Evolutionary conservation across 2,329 filamentous ascomycete genomes (phyloP), one percentile per base, ranked within the genome.

Genomic region (Aureobasidium sp.): DNA sequence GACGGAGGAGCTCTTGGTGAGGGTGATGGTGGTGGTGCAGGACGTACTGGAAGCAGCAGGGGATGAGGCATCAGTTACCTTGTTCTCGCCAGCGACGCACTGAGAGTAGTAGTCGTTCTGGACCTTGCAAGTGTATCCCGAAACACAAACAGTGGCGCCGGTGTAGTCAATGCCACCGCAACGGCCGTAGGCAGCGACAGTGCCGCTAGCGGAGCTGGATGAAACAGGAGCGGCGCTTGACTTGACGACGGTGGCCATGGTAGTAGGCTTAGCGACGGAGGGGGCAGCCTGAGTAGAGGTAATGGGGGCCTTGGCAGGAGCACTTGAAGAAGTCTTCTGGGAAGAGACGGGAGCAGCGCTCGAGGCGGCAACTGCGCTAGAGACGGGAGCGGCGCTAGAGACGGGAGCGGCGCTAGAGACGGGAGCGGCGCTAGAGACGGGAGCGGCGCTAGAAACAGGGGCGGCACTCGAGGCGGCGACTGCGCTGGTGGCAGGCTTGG

Each of bases 41-140:
- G 58, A 55, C 6, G 60, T 61, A 23, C 57, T 37, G 43, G 51
- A 51, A 43, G 61, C 53, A 35, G 54, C 50, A 43, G 60, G 27
- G 37, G 62, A 55, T 5, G 62, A 60, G 40, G 46, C 47, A 42
- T 31, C 27, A 45, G n/a, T 55, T 57, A 57, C 54, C 54, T 57
- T 57, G 54, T 47, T 47, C 27, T 43, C 57, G 37, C 57, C 31
- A 55, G 62, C 57, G 17, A 64, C 37, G 58, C 74, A 75, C 67
- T 75, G 73, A 5, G 69, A 74, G 62, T 75, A 75, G 54, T 67
- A 75, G 13, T 69, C 65, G 54, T 71, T 73, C 63, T 67, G 59
- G 27, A 64, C 64, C 13, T 68, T 65, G 66, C 73, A 75, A 27
- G 67, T 71, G 50, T 68, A 73, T 1, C 69, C 69, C 58, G 68